Evolutionary conservation across 2,329 filamentous ascomycete genomes (phyloP).

Genomic region (Ophiognomonia clavigignenti-juglandacearum): DNA sequence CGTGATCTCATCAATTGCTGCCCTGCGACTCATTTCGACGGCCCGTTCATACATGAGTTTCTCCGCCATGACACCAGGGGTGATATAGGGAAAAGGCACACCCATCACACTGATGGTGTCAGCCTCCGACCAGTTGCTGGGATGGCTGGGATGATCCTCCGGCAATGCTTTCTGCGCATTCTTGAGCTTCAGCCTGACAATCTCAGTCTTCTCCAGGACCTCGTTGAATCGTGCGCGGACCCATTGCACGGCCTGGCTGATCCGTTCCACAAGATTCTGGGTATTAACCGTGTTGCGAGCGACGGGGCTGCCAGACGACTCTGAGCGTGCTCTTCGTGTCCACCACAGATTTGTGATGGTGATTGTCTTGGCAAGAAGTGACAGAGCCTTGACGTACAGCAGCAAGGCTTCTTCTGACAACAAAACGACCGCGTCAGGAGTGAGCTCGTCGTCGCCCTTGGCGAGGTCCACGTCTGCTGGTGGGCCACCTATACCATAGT

Average conservation of each 20-base stretch:
- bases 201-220: constrained; percentile 90
- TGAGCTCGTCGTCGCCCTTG: constrained; percentile 75
- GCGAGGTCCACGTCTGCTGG: constrained; percentile 48
- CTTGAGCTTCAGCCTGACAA: constrained; percentile 82
- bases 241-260: constrained; percentile 96
- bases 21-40: constrained; percentile 90
- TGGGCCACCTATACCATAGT: constrained; percentile 64
- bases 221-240: constrained; percentile 92
- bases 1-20: constrained; percentile 92
- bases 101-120: constrained; percentile 56
- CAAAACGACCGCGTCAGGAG: constrained; percentile 76
- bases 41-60: constrained; percentile 98
- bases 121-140: constrained; percentile 66
- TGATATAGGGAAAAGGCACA: constrained; percentile 76
- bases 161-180: constrained; percentile 83
- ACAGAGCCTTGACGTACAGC: constrained; percentile 90
- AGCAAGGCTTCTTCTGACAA: constrained; percentile 93
- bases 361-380: constrained; percentile 88
- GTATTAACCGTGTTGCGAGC: constrained; percentile 35
- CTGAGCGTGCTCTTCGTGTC: constrained; percentile 67
- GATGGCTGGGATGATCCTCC: constrained; percentile 79
- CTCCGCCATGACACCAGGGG: constrained; percentile 86
- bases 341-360: constrained; percentile 93
- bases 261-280: constrained; percentile 59
- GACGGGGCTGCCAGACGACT: constrained; percentile 35